Evolutionary conservation across 495 filamentous ascomycete genomes (phyloP).

Genomic region (Melanomma pulvis-pyrius): DNA sequence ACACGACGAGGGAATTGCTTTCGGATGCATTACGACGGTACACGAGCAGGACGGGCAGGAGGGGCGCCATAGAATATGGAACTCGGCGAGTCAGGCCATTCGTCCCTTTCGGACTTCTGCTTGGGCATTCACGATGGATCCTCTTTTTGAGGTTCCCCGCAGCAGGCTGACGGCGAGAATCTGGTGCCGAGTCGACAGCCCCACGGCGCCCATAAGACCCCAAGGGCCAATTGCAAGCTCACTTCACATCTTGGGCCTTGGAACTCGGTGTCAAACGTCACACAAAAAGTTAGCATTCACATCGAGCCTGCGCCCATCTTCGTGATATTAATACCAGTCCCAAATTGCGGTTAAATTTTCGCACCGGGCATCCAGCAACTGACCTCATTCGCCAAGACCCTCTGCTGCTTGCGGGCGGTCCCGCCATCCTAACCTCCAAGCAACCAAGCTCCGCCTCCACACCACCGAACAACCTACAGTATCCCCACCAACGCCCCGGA

Average conservation of each 20-base stretch:
- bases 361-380: background rate
- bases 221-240: background rate
- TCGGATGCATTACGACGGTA: background rate
- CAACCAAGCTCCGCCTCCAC: background rate
- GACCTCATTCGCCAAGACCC: slow-evolving; percentile 13
- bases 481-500: background rate
- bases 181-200: background rate
- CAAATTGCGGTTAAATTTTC: background rate
- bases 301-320: background rate
- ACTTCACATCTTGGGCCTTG: background rate
- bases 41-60: background rate
- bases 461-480: slow-evolving; percentile 1
- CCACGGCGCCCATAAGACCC: background rate
- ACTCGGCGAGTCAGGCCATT: background rate
- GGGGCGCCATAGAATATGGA: background rate
- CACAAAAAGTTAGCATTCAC: background rate
- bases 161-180: background rate
- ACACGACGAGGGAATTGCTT: background rate
- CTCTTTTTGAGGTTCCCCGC: background rate
- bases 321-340: background rate
- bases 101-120: background rate
- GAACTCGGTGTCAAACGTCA: background rate
- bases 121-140: background rate
- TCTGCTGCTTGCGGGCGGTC: background rate
- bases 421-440: slow-evolving; percentile 18